Evolutionary conservation across 805 yeast species (phyloP).

Genomic region (Suhomyces sp.): DNA sequence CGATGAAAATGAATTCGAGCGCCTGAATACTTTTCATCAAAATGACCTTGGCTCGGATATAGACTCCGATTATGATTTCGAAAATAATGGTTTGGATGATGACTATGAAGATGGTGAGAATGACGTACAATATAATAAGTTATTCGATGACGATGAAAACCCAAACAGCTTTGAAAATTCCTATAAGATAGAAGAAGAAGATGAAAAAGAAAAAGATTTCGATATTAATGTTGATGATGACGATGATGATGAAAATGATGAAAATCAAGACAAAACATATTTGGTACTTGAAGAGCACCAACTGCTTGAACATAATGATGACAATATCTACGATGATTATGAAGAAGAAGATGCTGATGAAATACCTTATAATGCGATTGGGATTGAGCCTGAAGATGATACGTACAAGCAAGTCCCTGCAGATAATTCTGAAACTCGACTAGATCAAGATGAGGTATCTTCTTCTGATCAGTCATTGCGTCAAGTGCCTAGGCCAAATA

Average conservation of each 20-base stretch:
- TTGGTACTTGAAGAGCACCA: no score
- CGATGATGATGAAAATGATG: conserved; percentile 10
- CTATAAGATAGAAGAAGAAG: conserved; percentile 9
- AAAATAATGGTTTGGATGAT: conserved; percentile 41
- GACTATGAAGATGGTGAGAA: conserved; percentile 33
- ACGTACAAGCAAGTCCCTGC: background rate
- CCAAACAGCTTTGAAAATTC: conserved; percentile 22
- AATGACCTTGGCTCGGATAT: conserved; percentile 24
- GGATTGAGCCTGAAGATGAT: background rate
- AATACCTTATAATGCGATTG: background rate
- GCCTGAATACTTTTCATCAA: conserved; percentile 24
- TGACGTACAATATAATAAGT: conserved; percentile 21
- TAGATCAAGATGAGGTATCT: no score
- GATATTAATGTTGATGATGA: conserved; percentile 22
- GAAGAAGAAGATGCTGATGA: conserved; percentile 6
- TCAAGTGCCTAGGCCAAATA: no score
- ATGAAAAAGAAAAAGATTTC: conserved; percentile 3
- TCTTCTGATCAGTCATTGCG: no score
- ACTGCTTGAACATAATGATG: no score
- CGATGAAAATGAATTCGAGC: conserved; percentile 8
- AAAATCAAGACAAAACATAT: conserved; percentile 3
- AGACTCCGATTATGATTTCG: conserved; percentile 41
- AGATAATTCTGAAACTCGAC: background rate
- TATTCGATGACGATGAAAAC: conserved; percentile 16
- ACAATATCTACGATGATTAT: background rate